Conservation (phyloP, 2,329 filamentous ascomycete species). For the Fusarium agapanthi region DNA sequence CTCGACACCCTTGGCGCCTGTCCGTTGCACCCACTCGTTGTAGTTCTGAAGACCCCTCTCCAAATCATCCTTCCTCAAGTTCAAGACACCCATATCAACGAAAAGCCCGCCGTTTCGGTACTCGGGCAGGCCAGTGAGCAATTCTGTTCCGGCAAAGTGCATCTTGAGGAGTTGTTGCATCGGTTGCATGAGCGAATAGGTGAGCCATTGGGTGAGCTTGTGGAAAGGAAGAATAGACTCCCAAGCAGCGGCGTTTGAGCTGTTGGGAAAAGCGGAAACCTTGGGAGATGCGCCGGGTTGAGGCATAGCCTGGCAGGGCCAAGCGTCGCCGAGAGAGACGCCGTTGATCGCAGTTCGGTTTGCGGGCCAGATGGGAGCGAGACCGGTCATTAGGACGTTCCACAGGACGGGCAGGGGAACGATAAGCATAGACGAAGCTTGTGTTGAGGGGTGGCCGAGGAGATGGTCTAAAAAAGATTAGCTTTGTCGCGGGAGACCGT, state of each 20-base stretch:
- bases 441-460: constrained; percentile 88
- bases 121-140: constrained; percentile 88
- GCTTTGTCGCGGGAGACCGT: not conserved
- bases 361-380: constrained; percentile 87
- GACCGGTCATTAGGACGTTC: constrained; percentile 87
- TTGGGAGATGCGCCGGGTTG: constrained; percentile 56
- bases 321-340: constrained; percentile 88
- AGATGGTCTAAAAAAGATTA: constrained; percentile 75
- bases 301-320: constrained; percentile 88
- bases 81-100: constrained; percentile 83
- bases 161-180: constrained; percentile 84
- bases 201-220: constrained; percentile 94
- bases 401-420: constrained; percentile 88
- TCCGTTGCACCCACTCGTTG: constrained; percentile 73
- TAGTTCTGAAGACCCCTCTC: constrained; percentile 73
- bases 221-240: constrained; percentile 89
- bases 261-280: constrained; percentile 39
- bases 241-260: constrained; percentile 57
- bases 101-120: constrained; percentile 93
- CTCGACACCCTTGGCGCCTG: constrained; percentile 69
- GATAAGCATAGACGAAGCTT: constrained; percentile 87
- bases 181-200: constrained; percentile 91
- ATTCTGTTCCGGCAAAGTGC: constrained; percentile 80
- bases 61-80: constrained; percentile 74
- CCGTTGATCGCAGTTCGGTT: constrained; percentile 89